phyloP scores from a whole-genome alignment of 2,329 filamentous ascomycete genomes.

The Apiospora koreana region DNA sequence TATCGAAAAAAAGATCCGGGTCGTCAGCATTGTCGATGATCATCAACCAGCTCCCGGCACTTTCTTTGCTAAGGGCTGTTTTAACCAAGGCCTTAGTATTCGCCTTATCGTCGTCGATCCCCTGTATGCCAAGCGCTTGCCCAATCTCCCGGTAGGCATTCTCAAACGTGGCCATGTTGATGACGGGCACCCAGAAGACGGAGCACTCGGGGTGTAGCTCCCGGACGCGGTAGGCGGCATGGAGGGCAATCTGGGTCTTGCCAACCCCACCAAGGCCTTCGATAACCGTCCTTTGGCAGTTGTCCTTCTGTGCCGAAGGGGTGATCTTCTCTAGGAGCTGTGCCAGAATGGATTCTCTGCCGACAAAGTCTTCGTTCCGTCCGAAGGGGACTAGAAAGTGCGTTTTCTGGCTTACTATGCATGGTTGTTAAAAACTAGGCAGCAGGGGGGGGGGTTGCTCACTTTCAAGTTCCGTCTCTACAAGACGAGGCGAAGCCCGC shows the following conservation, averaged over 20 bases:
- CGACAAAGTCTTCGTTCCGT: not conserved
- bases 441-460: not conserved
- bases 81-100: not conserved
- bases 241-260: not conserved
- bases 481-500: not conserved
- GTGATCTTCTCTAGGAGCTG: not conserved
- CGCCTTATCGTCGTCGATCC: not conserved
- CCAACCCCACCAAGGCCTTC: not conserved
- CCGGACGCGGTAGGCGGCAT: conserved; percentile 2
- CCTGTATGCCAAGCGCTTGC: not conserved
- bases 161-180: not conserved
- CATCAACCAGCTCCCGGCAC: not conserved
- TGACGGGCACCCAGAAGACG: not conserved
- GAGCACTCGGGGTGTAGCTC: not conserved
- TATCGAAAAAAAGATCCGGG: too few relatives aligned
- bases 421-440: too few relatives aligned
- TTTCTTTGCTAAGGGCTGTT: not conserved
- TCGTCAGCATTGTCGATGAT: too few relatives aligned
- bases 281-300: not conserved
- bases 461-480: not conserved
- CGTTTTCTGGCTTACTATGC: not conserved
- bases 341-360: not conserved
- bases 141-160: not conserved
- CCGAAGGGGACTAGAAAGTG: not conserved
- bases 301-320: not conserved